Evolutionary conservation across 768 basidiomycete genomes (phyloP), one percentile per base, ranked within the genome.

Genomic region (Vararia minispora): DNA sequence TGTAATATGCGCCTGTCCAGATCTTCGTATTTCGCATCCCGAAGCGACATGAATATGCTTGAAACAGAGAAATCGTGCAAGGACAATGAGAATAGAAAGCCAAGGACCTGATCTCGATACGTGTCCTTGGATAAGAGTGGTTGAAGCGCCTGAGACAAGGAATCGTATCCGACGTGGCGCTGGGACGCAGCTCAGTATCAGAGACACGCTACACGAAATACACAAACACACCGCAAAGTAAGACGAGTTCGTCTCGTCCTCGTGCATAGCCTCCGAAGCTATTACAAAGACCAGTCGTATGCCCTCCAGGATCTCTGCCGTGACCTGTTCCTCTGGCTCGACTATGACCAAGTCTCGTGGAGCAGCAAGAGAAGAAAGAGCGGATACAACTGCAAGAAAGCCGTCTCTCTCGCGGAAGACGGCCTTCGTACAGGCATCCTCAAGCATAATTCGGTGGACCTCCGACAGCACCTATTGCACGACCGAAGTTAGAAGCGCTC

Each of bases 381-480:
- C 67, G 48, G 74, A 82, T 59, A 87, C 75, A 23, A 87, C 60
- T 8, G 75, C 70, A 14, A 88, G 62, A 53, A 87, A 88, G 1
- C 87, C 87, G 44, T 89, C 87, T 50, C 81, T 63, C 50, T 87
- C 82, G 4, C 87, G 68, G 55, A 90, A 89, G 14, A 79, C 75
- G 40, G 79, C 76, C 54, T 79, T 82, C 9, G 81, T 81, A 29
- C 55, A 61, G 2, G 64, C 53, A 48, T 83, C 77, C 54, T 84
- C 74, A 12, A 66, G 62, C 65, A 88, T 66, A 17, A 80, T 72
- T 12, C 74, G 64, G 38, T 75, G 72, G 28, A 89, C 76, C 51
- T 85, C 80, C 14, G 62, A 59, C 40, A 86, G 54, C 26, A 75
- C 68, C 83, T 85, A 39, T 12, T 18, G n/a, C 42, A 29, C 40